phyloP scores from a whole-genome alignment of 2,329 filamentous ascomycete species.

The Aspergillus melleus region DNA sequence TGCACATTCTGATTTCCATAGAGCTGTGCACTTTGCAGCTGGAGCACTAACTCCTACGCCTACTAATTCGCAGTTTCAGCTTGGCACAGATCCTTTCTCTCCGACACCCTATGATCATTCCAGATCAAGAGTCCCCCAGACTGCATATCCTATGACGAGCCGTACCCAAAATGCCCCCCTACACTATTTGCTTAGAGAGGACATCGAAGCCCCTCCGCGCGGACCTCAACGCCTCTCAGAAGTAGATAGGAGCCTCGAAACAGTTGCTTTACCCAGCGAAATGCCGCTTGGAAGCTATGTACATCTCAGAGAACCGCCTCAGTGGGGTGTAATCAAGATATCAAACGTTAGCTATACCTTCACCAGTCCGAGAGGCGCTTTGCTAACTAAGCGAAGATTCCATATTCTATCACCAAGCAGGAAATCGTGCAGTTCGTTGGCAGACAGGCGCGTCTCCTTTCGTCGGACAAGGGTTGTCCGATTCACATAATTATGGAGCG shows the following conservation, averaged over 20 bases:
- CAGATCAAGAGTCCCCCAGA: neutral
- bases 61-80: neutral
- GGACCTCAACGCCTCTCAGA: neutral
- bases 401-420: constrained; percentile 50
- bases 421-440: constrained; percentile 52
- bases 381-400: constrained; percentile 40
- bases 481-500: constrained; percentile 61
- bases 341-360: constrained; percentile 32
- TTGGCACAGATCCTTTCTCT: neutral
- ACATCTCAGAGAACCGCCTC: constrained; percentile 18
- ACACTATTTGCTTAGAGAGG: constrained; percentile 2
- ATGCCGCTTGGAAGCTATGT: constrained; percentile 32
- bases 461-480: constrained; percentile 41
- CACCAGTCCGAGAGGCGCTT: neutral
- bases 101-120: neutral
- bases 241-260: constrained; percentile 12
- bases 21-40: too few species aligned
- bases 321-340: constrained; percentile 36
- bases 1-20: too few species aligned
- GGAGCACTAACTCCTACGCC: neutral
- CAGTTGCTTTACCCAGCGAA: constrained; percentile 17
- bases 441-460: constrained; percentile 42
- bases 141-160: constrained; percentile 4
- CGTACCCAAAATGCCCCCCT: neutral
- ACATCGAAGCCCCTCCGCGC: neutral